Base-by-base conservation (phyloP, 257 asterid genomes). In the Solanum lignicaule region DNA sequence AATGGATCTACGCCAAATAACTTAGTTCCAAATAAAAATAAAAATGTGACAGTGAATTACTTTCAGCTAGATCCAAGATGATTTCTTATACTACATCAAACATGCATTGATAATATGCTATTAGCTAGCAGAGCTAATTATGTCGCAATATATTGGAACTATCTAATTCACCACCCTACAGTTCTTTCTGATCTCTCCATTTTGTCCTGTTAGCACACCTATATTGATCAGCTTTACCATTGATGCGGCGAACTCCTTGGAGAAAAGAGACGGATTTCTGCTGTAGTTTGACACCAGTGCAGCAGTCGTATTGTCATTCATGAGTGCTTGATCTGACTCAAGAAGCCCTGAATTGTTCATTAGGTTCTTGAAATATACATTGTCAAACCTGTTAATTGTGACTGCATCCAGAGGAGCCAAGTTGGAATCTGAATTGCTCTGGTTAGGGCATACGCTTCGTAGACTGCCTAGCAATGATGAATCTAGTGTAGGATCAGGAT, bases 401-500 rank as follows among this genome's bases (percentile, higher is more conserved):
- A 87, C 62, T 8, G 89, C 79, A 79, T 95, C 98, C 38, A 94
- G 43, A 4, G 95, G 92, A 16, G 92, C 95, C 92, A 95, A 86
- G 29, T 90, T 94, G 29, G 92, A 35, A 87, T 94, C 90, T 0
- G 98, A 93, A 76, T 84, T 87, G 35, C 7, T 90, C 83, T 89
- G 93, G 35, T 92, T 88, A 0, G 94, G 98, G 68, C 98, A 95
- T 6, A 86, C 32, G 41, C 85, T 73, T 21, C 95, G 93, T 68
- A 93, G 79, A 84, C 65, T 91, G 62, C 87, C 88, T 15, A 93
- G 90, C 12, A 90, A 72, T 3, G 94, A 89, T 9, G 89, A 83
- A 35, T 94, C 96, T 3, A 95, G 93, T 14, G 69, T 41, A 0
- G 98, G 95, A 38, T 95, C 98, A 1, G 98, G 98, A 89, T 94